A percentile compares a stretch with the other conserved stretches of the same genome.
phyloP scores from a whole-genome alignment of 1,139 yeast genomes.

The Geotrichum phurueaensis region DNA sequence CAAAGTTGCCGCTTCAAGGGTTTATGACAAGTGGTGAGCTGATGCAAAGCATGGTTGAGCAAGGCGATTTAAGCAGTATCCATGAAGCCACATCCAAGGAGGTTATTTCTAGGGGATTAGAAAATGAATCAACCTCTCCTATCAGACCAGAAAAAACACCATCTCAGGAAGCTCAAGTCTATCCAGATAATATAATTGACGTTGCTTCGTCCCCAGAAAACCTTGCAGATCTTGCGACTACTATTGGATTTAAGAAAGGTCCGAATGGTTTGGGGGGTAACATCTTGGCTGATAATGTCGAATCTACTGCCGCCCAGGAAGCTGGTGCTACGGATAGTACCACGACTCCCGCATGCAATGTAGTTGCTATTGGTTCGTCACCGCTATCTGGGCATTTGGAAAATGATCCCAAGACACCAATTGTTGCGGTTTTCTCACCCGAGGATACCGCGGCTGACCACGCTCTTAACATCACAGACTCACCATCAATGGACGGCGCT shows the following conservation, averaged over 20 bases:
- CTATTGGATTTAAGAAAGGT: neutral
- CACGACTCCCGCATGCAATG: neutral
- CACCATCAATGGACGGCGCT: neutral
- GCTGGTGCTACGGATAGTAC: neutral
- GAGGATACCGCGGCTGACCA: neutral
- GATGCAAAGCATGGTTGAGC: neutral
- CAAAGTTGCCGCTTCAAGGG: neutral
- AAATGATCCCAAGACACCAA: neutral
- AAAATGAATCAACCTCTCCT: neutral
- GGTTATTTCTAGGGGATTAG: too few species aligned
- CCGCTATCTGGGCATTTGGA: neutral
- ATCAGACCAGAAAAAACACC: neutral
- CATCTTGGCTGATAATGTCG: neutral
- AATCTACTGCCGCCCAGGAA: neutral
- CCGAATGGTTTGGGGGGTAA: neutral
- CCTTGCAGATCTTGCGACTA: neutral
- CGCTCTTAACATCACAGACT: neutral
- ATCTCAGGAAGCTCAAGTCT: neutral
- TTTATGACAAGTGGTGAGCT: neutral
- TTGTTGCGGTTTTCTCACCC: neutral
- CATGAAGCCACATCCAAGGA: neutral
- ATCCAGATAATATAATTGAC: neutral
- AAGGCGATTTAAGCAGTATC: neutral
- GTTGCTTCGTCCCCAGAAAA: neutral
- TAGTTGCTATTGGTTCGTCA: neutral